Percentiles rank a stretch among this genome's conserved stretches.
Conservation (phyloP, 1,139 yeast species). For the Lodderomyces elongisporus region DNA sequence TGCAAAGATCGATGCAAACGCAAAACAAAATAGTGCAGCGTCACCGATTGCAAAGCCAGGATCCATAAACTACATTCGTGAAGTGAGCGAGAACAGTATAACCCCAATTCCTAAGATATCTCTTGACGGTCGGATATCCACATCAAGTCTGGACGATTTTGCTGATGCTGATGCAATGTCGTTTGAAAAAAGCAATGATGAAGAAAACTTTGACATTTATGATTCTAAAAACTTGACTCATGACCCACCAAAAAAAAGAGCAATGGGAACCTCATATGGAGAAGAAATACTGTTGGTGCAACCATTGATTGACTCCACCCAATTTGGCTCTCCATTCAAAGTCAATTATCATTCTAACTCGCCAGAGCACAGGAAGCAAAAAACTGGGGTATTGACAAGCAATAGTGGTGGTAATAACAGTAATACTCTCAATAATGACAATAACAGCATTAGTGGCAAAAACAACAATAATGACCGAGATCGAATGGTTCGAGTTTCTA, state of each 20-base stretch:
- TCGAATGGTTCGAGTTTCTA: no score
- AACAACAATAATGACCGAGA: neutral
- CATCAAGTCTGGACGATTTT: constrained; percentile 4
- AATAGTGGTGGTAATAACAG: neutral
- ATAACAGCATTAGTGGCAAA: neutral
- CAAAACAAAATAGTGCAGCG: constrained; percentile 1
- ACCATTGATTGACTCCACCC: constrained; percentile 10
- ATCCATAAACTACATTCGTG: constrained; percentile 28
- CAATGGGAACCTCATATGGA: constrained; percentile 19
- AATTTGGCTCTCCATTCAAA: constrained; percentile 34
- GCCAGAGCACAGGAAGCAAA: constrained; percentile 3
- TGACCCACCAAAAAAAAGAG: constrained; percentile 26
- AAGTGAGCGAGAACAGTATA: constrained; percentile 24
- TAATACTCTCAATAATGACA: neutral
- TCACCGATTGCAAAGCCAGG: constrained; percentile 8
- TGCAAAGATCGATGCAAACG: constrained; percentile 3
- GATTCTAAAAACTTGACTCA: constrained; percentile 21
- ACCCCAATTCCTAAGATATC: constrained; percentile 1
- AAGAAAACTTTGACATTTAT: constrained; percentile 13
- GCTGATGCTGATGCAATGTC: constrained; percentile 8
- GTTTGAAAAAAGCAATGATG: constrained; percentile 5
- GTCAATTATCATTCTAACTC: constrained; percentile 17
- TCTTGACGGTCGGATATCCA: constrained; percentile 1
- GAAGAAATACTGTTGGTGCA: constrained; percentile 25
- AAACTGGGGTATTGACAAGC: no score